Base-by-base conservation (phyloP, 495 filamentous ascomycete genomes). In the Neurospora sp. region DNA sequence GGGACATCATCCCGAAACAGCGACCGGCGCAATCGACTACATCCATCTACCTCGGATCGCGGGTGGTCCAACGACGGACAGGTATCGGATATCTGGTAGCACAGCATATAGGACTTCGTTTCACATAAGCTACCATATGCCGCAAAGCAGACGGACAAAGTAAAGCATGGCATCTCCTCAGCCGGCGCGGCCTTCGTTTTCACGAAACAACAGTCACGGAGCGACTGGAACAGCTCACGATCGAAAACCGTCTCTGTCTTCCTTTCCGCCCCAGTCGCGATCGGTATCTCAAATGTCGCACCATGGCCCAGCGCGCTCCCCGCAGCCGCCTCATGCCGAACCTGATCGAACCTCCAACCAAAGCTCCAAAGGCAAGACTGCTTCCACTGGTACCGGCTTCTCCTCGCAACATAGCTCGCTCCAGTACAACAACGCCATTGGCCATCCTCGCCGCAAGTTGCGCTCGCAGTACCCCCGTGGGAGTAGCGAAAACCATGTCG, bases 381-480 rank as follows among this genome's bases (percentile, higher is more conserved):
- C 89, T 75, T 83, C 88, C 44, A 79, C 80, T 8, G 79, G 75
- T 76, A 79, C 88, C 81, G 75, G 79, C 80, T 74, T 86, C 81
- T 81, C 87, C 79, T 83, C 82, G 72, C 79, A 89, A 78, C 80
- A 89, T 79, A 83, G 90, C 80, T 80, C 87, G 74, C 72, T 83
- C 75, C 86, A 79, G 73, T 83, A 76, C 72, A 79, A 79, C 75
- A 80, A 68, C 73, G 78, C 80, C 77, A 65, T 65, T 65, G 79
- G 79, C 79, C 82, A 84, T 77, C 83, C 78, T 17, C 75, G 77
- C 35, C 80, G 82, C 69, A 88, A 82, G 75, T 82, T 93, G 78
- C 93, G 90, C 74, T 95, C 94, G 53, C 94, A 98, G 78, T 98
- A 98, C 79, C 94, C 94, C 2, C 85, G 89, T 10, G 89, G 93